Percentiles rank a stretch among this genome's conserved stretches.
Conservation (phyloP, 352 stramenopile genomes). For the Pythium vanterpoolii region DNA sequence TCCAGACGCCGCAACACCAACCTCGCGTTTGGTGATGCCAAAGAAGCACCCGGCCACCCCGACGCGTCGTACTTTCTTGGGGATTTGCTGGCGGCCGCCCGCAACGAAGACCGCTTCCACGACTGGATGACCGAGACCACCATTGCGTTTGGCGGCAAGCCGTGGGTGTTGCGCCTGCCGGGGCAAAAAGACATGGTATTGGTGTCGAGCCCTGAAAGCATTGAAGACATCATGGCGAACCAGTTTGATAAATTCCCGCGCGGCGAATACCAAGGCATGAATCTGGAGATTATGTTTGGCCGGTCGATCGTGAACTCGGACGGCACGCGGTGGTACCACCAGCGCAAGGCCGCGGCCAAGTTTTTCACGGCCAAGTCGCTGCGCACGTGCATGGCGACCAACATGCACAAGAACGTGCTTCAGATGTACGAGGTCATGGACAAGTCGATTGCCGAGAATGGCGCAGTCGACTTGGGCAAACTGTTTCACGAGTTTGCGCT, state of each 20-base stretch:
- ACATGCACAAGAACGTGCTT: slow-evolving; percentile 18
- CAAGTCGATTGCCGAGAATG: not conserved
- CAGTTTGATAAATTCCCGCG: slow-evolving; percentile 33
- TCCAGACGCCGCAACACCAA: not conserved
- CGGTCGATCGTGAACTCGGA: slow-evolving; percentile 23
- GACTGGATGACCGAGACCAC: slow-evolving; percentile 38
- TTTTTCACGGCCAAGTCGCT: slow-evolving; percentile 33
- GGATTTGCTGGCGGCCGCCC: slow-evolving; percentile 28
- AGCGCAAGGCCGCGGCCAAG: slow-evolving; percentile 28
- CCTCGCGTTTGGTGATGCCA: not conserved
- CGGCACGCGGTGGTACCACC: slow-evolving; percentile 26
- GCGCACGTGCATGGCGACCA: slow-evolving; percentile 21
- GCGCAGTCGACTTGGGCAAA: slow-evolving; percentile 20
- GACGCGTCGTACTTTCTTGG: slow-evolving; percentile 31
- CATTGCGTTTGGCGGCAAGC: slow-evolving; percentile 9
- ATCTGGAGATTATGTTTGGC: slow-evolving; percentile 24
- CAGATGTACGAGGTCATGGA: slow-evolving; percentile 18
- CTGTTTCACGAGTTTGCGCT: slow-evolving; percentile 48
- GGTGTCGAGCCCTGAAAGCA: slow-evolving; percentile 17
- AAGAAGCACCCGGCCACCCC: not conserved
- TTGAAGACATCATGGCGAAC: slow-evolving; percentile 30
- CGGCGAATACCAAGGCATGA: slow-evolving; percentile 16
- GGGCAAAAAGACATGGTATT: slow-evolving; percentile 20
- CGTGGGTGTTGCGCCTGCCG: slow-evolving; percentile 21
- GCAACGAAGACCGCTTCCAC: slow-evolving; percentile 32